Conservation (phyloP, 2,329 filamentous ascomycete species). For the Nannizzia gypsea region DNA sequence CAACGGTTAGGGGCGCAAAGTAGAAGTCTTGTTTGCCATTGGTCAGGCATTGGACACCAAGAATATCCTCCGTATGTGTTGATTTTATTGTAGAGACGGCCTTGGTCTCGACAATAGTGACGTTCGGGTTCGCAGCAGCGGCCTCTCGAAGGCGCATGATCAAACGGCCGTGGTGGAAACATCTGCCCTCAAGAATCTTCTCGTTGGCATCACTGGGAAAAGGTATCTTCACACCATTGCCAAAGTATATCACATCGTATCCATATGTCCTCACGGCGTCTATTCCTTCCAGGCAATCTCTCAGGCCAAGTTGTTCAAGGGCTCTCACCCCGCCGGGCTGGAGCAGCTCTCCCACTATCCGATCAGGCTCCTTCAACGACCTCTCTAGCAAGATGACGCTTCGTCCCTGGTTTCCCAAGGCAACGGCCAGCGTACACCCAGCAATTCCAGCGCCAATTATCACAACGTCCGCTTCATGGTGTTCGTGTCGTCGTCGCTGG, state of each 20-base stretch:
- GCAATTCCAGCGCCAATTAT: constrained; percentile 86
- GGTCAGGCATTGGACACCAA: constrained; percentile 71
- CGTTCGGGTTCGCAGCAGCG: constrained; percentile 64
- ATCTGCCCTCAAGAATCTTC: constrained; percentile 56
- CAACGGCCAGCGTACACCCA: constrained; percentile 73
- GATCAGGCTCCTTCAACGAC: constrained; percentile 81
- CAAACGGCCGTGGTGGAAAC: constrained; percentile 92
- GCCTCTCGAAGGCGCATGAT: constrained; percentile 68
- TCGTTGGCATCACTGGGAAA: constrained; percentile 54
- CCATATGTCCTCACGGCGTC: constrained; percentile 73
- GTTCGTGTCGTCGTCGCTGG: constrained; percentile 39
- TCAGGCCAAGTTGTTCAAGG: constrained; percentile 66
- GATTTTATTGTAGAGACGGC: constrained; percentile 64
- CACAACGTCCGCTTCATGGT: constrained; percentile 66
- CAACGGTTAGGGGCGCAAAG: constrained; percentile 77
- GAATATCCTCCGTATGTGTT: constrained; percentile 55
- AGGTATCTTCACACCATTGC: constrained; percentile 58
- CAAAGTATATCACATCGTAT: constrained; percentile 78
- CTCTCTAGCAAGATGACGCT: constrained; percentile 83
- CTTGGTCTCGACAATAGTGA: constrained; percentile 83
- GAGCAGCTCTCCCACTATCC: constrained; percentile 89
- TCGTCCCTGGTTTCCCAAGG: constrained; percentile 77
- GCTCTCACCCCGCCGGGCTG: constrained; percentile 84
- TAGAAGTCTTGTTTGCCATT: constrained; percentile 59
- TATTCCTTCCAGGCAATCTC: constrained; percentile 74